phyloP scores from a whole-genome alignment of 768 basidiomycete genomes.

The Calocera viscosa region DNA sequence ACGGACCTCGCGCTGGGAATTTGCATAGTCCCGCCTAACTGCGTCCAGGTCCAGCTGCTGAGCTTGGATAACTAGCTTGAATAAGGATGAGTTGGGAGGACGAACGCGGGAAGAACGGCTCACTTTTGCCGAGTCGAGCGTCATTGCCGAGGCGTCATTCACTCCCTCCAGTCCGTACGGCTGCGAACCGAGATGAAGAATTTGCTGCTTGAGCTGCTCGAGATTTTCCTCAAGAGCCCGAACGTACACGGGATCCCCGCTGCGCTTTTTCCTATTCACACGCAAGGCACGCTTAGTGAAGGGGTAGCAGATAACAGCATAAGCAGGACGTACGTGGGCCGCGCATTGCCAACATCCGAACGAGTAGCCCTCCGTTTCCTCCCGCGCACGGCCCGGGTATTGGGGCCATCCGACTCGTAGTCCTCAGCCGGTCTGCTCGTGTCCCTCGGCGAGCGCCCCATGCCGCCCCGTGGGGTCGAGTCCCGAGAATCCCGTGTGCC shows the following conservation, averaged over 20 bases:
- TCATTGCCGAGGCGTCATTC: neutral
- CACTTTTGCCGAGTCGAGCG: neutral
- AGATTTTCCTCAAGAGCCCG: neutral
- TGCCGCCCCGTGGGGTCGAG: no score
- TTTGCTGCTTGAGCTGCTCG: neutral
- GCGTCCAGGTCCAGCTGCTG: slow-evolving; percentile 2
- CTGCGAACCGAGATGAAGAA: neutral
- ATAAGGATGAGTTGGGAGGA: neutral
- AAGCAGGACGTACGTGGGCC: neutral
- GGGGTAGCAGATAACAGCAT: neutral
- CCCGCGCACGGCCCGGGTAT: neutral
- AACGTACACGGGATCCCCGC: neutral
- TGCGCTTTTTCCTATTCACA: neutral
- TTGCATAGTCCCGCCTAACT: neutral
- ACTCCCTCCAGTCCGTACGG: neutral
- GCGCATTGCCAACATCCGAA: neutral
- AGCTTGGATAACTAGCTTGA: slow-evolving; percentile 2
- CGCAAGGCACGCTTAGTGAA: neutral
- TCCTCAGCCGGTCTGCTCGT: neutral
- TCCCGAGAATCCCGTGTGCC: no score
- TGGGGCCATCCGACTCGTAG: neutral
- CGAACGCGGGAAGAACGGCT: neutral
- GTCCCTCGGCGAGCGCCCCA: no score
- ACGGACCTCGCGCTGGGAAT: neutral
- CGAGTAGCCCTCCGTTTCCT: neutral